phyloP scores from a whole-genome alignment of 1,139 yeast species.

The Yamadazyma atlantica region DNA sequence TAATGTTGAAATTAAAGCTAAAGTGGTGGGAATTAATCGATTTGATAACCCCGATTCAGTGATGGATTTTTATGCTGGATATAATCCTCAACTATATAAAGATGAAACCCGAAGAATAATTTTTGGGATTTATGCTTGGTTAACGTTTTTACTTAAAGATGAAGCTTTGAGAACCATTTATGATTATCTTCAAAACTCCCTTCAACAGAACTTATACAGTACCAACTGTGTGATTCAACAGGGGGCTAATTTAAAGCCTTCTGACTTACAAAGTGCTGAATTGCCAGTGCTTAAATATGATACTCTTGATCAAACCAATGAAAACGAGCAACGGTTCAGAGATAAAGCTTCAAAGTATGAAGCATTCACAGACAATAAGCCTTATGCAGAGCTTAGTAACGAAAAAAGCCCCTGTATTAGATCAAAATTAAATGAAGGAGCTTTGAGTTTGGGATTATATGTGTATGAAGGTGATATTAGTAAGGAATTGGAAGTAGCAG shows the following conservation, averaged over 20 bases:
- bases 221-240: neutral
- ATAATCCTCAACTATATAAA: constrained; percentile 24
- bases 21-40: constrained; percentile 29
- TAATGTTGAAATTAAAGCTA: constrained; percentile 1
- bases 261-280: too few species aligned
- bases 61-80: constrained; percentile 35
- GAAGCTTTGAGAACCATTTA: constrained; percentile 22
- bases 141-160: constrained; percentile 38
- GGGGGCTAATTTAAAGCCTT: neutral
- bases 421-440: constrained; percentile 15
- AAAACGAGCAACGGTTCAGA: constrained; percentile 5
- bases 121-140: constrained; percentile 43
- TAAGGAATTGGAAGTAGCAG: constrained; percentile 28
- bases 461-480: constrained; percentile 31
- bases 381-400: neutral
- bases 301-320: neutral
- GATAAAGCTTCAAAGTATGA: constrained; percentile 3
- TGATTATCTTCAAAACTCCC: constrained; percentile 3
- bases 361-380: neutral
- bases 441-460: constrained; percentile 23
- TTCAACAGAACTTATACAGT: neutral
- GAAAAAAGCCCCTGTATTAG: neutral
- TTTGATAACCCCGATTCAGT: constrained; percentile 22
- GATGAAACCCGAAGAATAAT: constrained; percentile 26
- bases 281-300: neutral